Conservation (phyloP, 495 filamentous ascomycete species). For the Aspergillus conjunctus region DNA sequence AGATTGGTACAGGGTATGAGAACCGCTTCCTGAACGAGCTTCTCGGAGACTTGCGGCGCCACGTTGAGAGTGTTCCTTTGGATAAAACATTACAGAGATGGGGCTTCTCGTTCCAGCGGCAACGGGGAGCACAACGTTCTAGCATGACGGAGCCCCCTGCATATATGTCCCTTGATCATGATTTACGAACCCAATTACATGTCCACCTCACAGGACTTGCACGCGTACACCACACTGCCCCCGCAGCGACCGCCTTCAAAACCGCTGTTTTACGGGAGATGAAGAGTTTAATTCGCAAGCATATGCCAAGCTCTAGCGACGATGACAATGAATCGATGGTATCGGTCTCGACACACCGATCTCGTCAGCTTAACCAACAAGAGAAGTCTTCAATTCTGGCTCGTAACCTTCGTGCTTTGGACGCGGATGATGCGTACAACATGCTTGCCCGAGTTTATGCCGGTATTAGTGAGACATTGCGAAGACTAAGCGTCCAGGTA, state of each 20-base stretch:
- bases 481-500: constrained; percentile 83
- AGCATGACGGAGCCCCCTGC: constrained; percentile 68
- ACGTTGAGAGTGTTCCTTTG: constrained; percentile 73
- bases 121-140: constrained; percentile 66
- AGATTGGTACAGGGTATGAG: constrained; percentile 88
- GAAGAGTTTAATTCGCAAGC: constrained; percentile 78
- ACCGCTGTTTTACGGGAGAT: constrained; percentile 87
- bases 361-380: constrained; percentile 70
- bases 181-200: constrained; percentile 66
- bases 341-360: constrained; percentile 79
- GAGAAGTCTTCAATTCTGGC: constrained; percentile 89
- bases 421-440: constrained; percentile 82
- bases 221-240: constrained; percentile 72
- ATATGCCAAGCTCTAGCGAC: constrained; percentile 87
- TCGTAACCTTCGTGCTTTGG: constrained; percentile 86
- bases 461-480: constrained; percentile 80
- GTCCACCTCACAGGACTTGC: constrained; percentile 75
- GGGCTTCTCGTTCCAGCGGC: constrained; percentile 61
- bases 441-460: constrained; percentile 82
- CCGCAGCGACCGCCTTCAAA: constrained; percentile 81
- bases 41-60: constrained; percentile 75
- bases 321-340: constrained; percentile 91
- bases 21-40: constrained; percentile 75
- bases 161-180: constrained; percentile 70
- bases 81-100: constrained; percentile 79